Conservation (phyloP, 306 rosid genomes). For the Bauhinia variegata region DNA sequence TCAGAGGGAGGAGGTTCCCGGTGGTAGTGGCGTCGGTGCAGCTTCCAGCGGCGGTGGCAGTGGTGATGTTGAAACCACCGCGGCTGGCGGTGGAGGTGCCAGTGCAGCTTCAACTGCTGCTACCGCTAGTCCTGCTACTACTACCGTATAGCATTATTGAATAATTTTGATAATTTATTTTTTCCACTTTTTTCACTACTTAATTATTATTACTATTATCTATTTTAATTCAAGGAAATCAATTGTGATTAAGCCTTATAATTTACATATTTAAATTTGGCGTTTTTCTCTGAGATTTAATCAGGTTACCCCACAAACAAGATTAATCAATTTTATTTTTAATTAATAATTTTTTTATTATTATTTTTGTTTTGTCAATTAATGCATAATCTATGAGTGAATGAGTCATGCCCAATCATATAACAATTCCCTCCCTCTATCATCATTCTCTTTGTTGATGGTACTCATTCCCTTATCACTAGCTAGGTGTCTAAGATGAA, state of each 20-base stretch:
- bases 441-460: not conserved
- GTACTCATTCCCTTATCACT: not conserved
- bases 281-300: conserved; percentile 45
- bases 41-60: not conserved
- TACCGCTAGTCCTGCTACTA: conserved; percentile 42
- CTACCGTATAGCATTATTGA: conserved; percentile 55
- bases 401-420: conserved; percentile 21
- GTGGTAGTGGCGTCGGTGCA: not conserved
- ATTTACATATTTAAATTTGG: conserved; percentile 40
- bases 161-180: conserved; percentile 39
- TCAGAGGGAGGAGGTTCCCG: conserved; percentile 11
- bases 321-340: not conserved
- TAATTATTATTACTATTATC: not conserved
- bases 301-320: conserved; percentile 33
- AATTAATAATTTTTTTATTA: too few species aligned
- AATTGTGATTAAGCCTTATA: conserved; percentile 62
- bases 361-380: too few species aligned
- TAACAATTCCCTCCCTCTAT: too few species aligned
- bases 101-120: conserved; percentile 38
- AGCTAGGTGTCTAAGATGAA: conserved; percentile 8
- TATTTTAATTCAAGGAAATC: conserved; percentile 38
- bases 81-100: not conserved
- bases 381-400: not conserved
- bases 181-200: not conserved
- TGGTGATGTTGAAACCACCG: conserved; percentile 1